Conservation (phyloP, 2,329 filamentous ascomycete species). For the Aspergillus flavus region DNA sequence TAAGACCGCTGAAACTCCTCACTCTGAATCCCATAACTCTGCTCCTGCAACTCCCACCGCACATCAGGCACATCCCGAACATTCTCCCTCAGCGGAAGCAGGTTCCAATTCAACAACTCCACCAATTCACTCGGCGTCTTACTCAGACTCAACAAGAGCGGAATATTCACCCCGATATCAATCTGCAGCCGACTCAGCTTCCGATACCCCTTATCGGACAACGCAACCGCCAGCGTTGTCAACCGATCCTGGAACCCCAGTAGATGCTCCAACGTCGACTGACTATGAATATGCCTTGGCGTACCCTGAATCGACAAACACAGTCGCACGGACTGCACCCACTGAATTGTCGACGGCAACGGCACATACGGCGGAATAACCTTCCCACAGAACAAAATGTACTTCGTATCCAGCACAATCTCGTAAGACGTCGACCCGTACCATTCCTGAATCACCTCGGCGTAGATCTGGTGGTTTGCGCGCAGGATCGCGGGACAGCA, state of each 20-base stretch:
- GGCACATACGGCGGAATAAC: constrained; percentile 12
- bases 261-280: constrained; percentile 8
- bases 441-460: constrained; percentile 15
- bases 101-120: constrained; percentile 12
- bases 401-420: constrained; percentile 13
- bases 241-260: constrained; percentile 11
- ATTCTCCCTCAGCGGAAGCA: constrained; percentile 5
- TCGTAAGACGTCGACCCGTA: constrained; percentile 14
- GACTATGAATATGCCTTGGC: constrained; percentile 7
- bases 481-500: constrained; percentile 15
- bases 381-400: constrained; percentile 16
- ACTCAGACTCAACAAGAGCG: constrained; percentile 15
- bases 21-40: constrained; percentile 17
- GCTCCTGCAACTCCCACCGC: constrained; percentile 11
- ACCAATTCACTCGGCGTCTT: constrained; percentile 14
- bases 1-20: constrained; percentile 12
- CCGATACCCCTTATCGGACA: background rate
- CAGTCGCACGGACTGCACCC: constrained; percentile 9
- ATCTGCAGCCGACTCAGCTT: constrained; percentile 2
- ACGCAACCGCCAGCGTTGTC: background rate
- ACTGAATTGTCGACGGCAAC: constrained; percentile 11
- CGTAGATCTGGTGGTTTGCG: constrained; percentile 12
- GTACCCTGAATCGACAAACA: constrained; percentile 13
- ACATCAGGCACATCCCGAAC: constrained; percentile 2
- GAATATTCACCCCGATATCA: constrained; percentile 11